phyloP scores from a whole-genome alignment of 108 stramenopile species.

The Parmales sp. region DNA sequence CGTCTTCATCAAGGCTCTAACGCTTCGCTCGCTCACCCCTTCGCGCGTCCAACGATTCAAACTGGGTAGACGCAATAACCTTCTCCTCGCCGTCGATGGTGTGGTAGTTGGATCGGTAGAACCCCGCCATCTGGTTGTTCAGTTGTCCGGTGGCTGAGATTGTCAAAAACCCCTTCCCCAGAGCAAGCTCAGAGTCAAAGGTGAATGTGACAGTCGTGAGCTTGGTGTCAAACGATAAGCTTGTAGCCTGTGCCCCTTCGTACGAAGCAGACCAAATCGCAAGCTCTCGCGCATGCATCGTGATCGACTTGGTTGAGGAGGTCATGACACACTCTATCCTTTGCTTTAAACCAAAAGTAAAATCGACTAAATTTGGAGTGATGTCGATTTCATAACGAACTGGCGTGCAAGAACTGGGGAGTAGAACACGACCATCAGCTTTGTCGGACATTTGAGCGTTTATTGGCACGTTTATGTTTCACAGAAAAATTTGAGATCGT shows the following conservation, averaged over 20 bases:
- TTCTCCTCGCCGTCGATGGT: constrained; percentile 57
- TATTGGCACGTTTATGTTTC: no score
- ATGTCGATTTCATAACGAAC: constrained; percentile 61
- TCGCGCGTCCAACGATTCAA: constrained; percentile 87
- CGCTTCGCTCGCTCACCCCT: no score
- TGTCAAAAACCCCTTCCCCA: constrained; percentile 29
- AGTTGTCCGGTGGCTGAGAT: constrained; percentile 67
- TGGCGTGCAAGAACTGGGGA: neutral
- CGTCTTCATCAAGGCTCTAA: no score
- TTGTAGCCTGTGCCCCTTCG: constrained; percentile 2
- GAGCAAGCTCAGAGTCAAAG: constrained; percentile 40
- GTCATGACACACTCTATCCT: constrained; percentile 33
- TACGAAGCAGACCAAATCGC: constrained; percentile 50
- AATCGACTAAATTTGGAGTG: constrained; percentile 64
- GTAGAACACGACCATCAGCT: no score
- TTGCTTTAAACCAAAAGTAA: constrained; percentile 60
- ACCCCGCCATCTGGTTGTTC: constrained; percentile 92
- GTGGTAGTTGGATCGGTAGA: constrained; percentile 81
- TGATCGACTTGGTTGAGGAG: constrained; percentile 35
- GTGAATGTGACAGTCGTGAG: constrained; percentile 60
- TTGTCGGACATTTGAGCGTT: no score
- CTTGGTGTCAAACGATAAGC: constrained; percentile 48
- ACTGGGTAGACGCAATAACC: constrained; percentile 90
- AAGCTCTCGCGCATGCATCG: constrained; percentile 81
- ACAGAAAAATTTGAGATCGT: no score